Base-by-base conservation (phyloP, 805 yeast species). In the Yamadazyma kitorensis region DNA sequence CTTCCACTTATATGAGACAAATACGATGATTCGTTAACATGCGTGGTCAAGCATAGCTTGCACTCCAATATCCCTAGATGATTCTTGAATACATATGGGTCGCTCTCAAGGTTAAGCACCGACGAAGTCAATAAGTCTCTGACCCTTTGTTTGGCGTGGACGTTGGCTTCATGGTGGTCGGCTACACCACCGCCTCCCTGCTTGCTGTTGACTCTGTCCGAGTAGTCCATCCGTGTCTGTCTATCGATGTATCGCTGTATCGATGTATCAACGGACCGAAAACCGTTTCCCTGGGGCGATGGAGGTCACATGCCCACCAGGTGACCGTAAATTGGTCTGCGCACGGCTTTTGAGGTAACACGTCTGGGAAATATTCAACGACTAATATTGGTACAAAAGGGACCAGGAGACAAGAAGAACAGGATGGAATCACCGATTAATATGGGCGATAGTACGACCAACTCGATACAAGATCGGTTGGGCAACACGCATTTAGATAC, bases 181-280 rank as follows among this genome's bases (percentile, higher is more conserved):
- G 96, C 96, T 13, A 88, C 68, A 5, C 95, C 96, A 45, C 96
- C 97, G 18, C 82, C 77, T 7, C 96, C 96, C 54, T 86, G 80
- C 59, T 88, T 88, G 5, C 95, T 82, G 28, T 96, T 96, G 2
- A 85, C 94, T 49, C 96, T 63, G 47, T 84, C 85, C 43, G 86
- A 89, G 52, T 86, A 86, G 56, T 88, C 96, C 97, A 88, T 88
- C 5, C 17, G 16, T 13, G 17, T n/a, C 12, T 11, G 25, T 11
- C 25, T 28, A n/a, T n/a, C n/a, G n/a, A n/a, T n/a, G n/a, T n/a
- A n/a, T n/a, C n/a, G n/a, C n/a, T n/a, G n/a, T n/a, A n/a, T n/a
- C n/a, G n/a, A n/a, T n/a, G n/a, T n/a, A n/a, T n/a, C n/a, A n/a
- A n/a, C n/a, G n/a, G n/a, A n/a, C n/a, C n/a, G n/a, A n/a, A n/a